Conservation (phyloP, 345 rosid species). For the Boechera retrofracta region DNA sequence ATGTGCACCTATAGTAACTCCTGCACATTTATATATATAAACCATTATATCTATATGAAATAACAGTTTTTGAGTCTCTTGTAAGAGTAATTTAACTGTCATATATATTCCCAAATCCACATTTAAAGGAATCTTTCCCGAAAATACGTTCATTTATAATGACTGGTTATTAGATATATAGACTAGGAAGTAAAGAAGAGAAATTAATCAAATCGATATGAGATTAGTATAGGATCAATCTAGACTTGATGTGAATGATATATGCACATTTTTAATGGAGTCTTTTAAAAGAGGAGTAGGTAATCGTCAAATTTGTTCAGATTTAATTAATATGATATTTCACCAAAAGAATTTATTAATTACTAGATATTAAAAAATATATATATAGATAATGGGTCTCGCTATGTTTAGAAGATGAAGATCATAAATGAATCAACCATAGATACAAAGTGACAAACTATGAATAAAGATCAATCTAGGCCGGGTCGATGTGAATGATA, state of each 20-base stretch:
- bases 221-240: not conserved
- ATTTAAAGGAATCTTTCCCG: not conserved
- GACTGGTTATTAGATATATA: not conserved
- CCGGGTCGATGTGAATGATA: not conserved
- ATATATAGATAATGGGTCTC: not conserved
- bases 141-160: not conserved
- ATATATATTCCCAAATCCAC: not conserved
- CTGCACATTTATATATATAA: constrained; percentile 45
- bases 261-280: not conserved
- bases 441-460: not conserved
- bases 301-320: constrained; percentile 7
- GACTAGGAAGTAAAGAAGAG: not conserved
- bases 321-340: not conserved
- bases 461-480: constrained; percentile 4
- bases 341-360: not conserved
- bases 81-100: not conserved
- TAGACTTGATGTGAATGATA: not conserved
- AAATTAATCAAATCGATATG: not conserved
- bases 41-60: not conserved
- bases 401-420: not conserved
- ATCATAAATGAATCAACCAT: constrained; percentile 2
- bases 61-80: not conserved
- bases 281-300: not conserved
- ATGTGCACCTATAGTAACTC: constrained; percentile 93
- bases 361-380: not conserved